These are phyloP conservation scores for Diutina neorugosa DNA, from an alignment of 1,139 yeast genomes.

Conservation along the genomic window DNA sequence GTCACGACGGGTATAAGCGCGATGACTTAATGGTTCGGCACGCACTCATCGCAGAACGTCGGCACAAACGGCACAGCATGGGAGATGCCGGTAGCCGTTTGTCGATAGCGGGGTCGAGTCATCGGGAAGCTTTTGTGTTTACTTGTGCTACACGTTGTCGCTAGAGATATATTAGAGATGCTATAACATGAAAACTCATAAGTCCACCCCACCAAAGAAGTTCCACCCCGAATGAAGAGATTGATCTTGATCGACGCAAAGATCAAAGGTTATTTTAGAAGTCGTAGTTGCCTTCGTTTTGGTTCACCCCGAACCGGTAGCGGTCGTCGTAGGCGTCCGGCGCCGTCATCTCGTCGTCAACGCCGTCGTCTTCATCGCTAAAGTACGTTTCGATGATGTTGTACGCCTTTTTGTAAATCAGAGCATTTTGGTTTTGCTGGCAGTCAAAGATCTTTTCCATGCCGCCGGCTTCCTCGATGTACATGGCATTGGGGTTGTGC, in stretches of 20 bases:
- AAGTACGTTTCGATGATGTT: constrained; percentile 84
- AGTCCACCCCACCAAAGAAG: not conserved
- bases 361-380: constrained; percentile 61
- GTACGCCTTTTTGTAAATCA: constrained; percentile 85
- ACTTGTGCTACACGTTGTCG: too few species aligned
- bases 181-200: not conserved
- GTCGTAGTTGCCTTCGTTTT: constrained; percentile 28
- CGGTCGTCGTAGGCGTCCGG: constrained; percentile 79
- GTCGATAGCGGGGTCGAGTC: not conserved
- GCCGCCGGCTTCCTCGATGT: constrained; percentile 96
- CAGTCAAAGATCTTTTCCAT: constrained; percentile 93
- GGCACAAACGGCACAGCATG: not conserved
- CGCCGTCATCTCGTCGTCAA: constrained; percentile 65
- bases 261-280: constrained; percentile 14
- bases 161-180: constrained; percentile 4
- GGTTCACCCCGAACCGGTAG: constrained; percentile 71
- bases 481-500: constrained; percentile 79
- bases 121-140: too few species aligned
- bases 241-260: not conserved
- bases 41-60: not conserved
- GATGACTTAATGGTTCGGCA: not conserved
- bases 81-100: not conserved
- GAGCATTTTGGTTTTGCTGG: constrained; percentile 84
- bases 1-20: not conserved
- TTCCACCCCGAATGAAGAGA: not conserved